Percentiles rank a stretch among this genome's conserved stretches.
Evolutionary conservation across 805 yeast species (phyloP).

Genomic region (Teunomyces funiuensis): DNA sequence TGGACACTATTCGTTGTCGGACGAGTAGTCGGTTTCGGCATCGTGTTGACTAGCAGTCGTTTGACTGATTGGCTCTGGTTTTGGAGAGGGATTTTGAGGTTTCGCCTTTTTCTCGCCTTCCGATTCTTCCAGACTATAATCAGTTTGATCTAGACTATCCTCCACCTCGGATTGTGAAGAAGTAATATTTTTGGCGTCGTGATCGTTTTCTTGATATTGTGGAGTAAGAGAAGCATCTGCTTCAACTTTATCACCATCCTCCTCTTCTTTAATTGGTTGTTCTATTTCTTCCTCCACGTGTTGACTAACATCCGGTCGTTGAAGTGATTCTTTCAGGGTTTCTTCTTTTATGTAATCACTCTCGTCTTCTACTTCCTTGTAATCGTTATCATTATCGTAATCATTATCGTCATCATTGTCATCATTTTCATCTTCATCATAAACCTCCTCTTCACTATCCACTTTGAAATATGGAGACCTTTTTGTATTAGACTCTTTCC

Average conservation of each 20-base stretch:
- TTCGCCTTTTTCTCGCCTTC: background rate
- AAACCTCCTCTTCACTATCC: slow-evolving; percentile 16
- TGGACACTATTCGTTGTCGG: slow-evolving; percentile 6
- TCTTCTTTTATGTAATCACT: too few species aligned
- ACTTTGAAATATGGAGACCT: slow-evolving; percentile 5
- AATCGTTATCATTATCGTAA: background rate
- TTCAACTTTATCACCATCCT: slow-evolving; percentile 7
- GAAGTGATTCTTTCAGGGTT: too few species aligned
- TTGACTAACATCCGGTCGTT: too few species aligned
- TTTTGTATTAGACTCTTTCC: slow-evolving; percentile 8
- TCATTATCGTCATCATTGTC: background rate
- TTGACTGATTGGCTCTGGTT: background rate
- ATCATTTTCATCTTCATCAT: slow-evolving; percentile 9
- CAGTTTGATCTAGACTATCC: slow-evolving; percentile 6
- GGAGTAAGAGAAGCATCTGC: background rate
- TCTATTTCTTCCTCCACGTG: background rate
- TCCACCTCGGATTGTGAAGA: slow-evolving; percentile 11
- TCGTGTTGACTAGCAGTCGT: slow-evolving; percentile 1
- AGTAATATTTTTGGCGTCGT: too few species aligned
- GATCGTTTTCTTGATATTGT: background rate
- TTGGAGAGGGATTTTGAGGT: background rate
- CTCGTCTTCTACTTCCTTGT: slow-evolving; percentile 11
- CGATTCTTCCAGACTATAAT: background rate
- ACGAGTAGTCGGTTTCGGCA: slow-evolving; percentile 6
- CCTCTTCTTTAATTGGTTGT: slow-evolving; percentile 3